A percentile compares a stretch with the other conserved stretches of the same genome.
phyloP scores from a whole-genome alignment of 306 rosid species.

The Sesbania bispinosa region DNA sequence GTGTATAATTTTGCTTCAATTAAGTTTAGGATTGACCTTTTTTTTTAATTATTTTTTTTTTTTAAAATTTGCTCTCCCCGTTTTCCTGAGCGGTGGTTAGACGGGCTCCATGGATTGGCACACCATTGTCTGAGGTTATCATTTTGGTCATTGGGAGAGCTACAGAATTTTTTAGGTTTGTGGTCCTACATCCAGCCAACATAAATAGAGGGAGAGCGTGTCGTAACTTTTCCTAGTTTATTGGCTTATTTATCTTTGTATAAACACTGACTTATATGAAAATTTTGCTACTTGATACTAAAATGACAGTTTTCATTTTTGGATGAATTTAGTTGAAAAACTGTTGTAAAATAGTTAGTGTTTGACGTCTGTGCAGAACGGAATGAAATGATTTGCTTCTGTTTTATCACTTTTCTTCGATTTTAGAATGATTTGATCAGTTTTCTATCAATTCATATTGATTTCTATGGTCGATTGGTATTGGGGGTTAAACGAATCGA shows the following conservation, averaged over 20 bases:
- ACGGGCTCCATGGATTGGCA: slow-evolving; percentile 36
- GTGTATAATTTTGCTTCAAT: slow-evolving; percentile 56
- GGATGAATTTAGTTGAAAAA: neutral
- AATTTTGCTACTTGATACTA: slow-evolving; percentile 42
- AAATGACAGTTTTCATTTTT: slow-evolving; percentile 20
- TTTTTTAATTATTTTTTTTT: too few species aligned
- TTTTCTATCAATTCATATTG: too few species aligned
- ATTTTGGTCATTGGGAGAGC: slow-evolving; percentile 43
- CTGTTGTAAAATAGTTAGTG: too few species aligned
- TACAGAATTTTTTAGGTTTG: slow-evolving; percentile 29
- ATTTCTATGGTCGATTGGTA: too few species aligned
- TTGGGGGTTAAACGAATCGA: too few species aligned
- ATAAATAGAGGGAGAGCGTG: slow-evolving; percentile 40
- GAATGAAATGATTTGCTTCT: too few species aligned
- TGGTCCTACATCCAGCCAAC: slow-evolving; percentile 48
- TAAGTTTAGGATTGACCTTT: slow-evolving; percentile 40
- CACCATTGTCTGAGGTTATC: slow-evolving; percentile 29
- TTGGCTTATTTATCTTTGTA: slow-evolving; percentile 52
- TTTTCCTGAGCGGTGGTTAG: slow-evolving; percentile 46
- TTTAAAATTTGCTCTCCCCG: slow-evolving; percentile 40
- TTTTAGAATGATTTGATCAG: too few species aligned
- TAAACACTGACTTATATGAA: slow-evolving; percentile 46
- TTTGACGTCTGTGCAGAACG: too few species aligned
- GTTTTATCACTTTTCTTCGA: too few species aligned
- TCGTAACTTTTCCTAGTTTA: slow-evolving; percentile 52